phyloP scores from a whole-genome alignment of 768 basidiomycete genomes.

The Tricholoma bakamatsutake region DNA sequence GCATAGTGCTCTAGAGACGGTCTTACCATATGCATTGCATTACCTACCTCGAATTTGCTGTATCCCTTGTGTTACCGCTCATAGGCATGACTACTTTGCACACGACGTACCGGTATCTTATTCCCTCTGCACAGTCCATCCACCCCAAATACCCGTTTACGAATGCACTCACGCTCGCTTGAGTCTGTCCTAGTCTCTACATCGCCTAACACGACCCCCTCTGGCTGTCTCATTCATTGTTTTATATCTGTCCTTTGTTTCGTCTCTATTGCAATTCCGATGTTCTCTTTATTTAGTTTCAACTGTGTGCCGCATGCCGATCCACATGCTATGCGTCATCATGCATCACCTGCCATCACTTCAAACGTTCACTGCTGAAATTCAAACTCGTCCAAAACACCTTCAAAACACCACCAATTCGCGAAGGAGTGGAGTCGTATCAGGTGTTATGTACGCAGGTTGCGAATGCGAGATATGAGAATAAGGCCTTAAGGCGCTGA shows the following conservation, averaged over 20 bases:
- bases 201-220: neutral
- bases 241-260: neutral
- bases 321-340: too few relatives aligned
- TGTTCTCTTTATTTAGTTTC: neutral
- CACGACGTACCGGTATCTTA: slow-evolving; percentile 1
- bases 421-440: too few relatives aligned
- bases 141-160: slow-evolving; percentile 1
- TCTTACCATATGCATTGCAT: neutral
- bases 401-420: too few relatives aligned
- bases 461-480: too few relatives aligned
- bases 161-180: neutral
- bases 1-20: slow-evolving; percentile 9
- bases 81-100: neutral
- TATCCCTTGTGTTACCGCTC: neutral
- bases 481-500: too few relatives aligned
- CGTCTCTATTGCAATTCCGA: neutral
- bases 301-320: too few relatives aligned
- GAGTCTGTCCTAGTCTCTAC: neutral
- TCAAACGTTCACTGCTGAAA: too few relatives aligned
- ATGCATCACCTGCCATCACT: too few relatives aligned
- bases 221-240: neutral
- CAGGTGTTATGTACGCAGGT: too few relatives aligned
- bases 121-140: neutral
- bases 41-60: neutral
- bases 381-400: too few relatives aligned